Conservation (phyloP, 768 basidiomycete species). For the Boletus sp. region DNA sequence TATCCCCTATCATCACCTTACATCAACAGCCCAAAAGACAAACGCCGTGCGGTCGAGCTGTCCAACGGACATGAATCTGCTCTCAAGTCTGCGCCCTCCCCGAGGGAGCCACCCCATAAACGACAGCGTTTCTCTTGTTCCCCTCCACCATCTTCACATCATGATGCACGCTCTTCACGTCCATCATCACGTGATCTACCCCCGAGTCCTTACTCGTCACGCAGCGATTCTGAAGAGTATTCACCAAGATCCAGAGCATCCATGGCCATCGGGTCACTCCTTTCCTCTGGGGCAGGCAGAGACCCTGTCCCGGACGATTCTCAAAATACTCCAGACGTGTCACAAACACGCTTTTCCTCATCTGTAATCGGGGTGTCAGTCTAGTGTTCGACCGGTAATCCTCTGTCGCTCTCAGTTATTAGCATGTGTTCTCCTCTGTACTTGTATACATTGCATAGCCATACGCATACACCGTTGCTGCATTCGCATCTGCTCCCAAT, state of each 20-base stretch:
- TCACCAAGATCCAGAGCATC: constrained; percentile 69
- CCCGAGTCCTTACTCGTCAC: constrained; percentile 70
- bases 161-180: constrained; percentile 29
- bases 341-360: constrained; percentile 17
- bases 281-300: constrained; percentile 44
- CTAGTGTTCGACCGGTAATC: constrained; percentile 6
- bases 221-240: constrained; percentile 64
- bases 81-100: constrained; percentile 5
- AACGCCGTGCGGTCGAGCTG: constrained; percentile 13
- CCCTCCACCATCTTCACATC: constrained; percentile 43
- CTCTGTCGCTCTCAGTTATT: constrained; percentile 17
- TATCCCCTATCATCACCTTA: constrained; percentile 41
- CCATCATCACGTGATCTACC: constrained; percentile 50
- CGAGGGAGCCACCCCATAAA: constrained; percentile 41
- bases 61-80: constrained; percentile 16
- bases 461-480: constrained; percentile 16
- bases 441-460: constrained; percentile 21
- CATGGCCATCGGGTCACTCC: constrained; percentile 78
- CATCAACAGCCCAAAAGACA: constrained; percentile 22
- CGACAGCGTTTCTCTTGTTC: constrained; percentile 62
- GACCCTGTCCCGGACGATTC: constrained; percentile 27
- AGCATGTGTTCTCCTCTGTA: constrained; percentile 18
- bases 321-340: constrained; percentile 19
- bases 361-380: constrained; percentile 23
- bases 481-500: constrained; percentile 24